phyloP scores from a whole-genome alignment of 345 rosid genomes.

The Salix dunnii region DNA sequence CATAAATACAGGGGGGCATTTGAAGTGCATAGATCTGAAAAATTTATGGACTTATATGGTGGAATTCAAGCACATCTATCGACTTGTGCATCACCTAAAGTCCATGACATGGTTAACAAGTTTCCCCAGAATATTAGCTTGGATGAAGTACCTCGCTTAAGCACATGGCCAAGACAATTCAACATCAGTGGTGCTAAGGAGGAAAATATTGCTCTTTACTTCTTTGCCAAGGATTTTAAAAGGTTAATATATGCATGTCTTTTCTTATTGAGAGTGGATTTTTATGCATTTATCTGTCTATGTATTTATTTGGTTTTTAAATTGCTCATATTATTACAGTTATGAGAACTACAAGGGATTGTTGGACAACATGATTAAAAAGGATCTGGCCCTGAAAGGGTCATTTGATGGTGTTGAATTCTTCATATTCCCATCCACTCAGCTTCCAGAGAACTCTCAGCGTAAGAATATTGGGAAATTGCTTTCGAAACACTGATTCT shows the following conservation, averaged over 20 bases:
- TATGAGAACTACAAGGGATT: slow-evolving; percentile 70
- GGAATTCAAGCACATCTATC: slow-evolving; percentile 65
- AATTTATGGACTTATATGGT: slow-evolving; percentile 38
- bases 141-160: slow-evolving; percentile 75
- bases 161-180: slow-evolving; percentile 88
- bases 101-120: slow-evolving; percentile 30
- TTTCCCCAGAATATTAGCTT: slow-evolving; percentile 49
- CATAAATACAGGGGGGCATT: slow-evolving; percentile 62
- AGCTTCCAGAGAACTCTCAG: slow-evolving; percentile 77
- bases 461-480: slow-evolving; percentile 51
- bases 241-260: slow-evolving; percentile 40
- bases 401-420: slow-evolving; percentile 68
- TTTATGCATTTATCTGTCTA: slow-evolving; percentile 3
- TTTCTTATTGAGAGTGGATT: neutral
- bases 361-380: slow-evolving; percentile 72
- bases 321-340: slow-evolving; percentile 46
- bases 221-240: slow-evolving; percentile 85
- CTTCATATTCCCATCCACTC: slow-evolving; percentile 79
- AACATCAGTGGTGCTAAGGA: slow-evolving; percentile 63
- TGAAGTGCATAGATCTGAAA: slow-evolving; percentile 57
- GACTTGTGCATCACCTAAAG: slow-evolving; percentile 30
- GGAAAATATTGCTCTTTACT: slow-evolving; percentile 88
- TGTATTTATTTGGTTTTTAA: slow-evolving; percentile 9
- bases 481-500: neutral
- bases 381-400: slow-evolving; percentile 85